phyloP scores from a whole-genome alignment of 495 filamentous ascomycete species.

The Bacidia rubella region DNA sequence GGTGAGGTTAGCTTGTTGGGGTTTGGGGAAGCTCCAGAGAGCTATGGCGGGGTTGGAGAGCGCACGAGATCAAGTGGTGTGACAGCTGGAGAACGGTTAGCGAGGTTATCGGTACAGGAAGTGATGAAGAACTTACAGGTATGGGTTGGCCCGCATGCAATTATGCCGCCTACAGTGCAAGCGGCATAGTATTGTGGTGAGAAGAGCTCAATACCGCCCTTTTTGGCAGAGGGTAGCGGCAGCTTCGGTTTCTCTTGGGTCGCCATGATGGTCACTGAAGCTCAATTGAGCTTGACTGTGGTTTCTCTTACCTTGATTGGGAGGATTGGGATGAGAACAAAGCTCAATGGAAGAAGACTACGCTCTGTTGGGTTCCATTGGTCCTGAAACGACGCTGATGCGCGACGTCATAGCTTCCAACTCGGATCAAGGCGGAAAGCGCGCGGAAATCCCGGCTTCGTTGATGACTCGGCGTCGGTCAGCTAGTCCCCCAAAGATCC shows the following conservation, averaged over 20 bases:
- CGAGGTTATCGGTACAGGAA: conserved; percentile 10
- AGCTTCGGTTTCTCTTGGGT: conserved; percentile 13
- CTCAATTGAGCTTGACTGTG: conserved; percentile 6
- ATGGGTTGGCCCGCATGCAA: conserved; percentile 46
- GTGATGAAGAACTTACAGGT: conserved; percentile 20
- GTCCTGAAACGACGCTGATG: background rate
- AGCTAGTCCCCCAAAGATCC: too few species aligned
- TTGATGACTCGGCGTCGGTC: too few species aligned
- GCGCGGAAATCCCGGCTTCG: too few species aligned
- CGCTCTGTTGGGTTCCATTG: background rate
- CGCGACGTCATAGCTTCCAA: background rate
- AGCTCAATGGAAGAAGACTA: background rate
- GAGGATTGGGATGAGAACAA: background rate
- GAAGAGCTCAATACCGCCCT: conserved; percentile 44
- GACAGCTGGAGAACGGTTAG: conserved; percentile 44
- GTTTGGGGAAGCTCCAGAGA: background rate
- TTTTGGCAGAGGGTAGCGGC: conserved; percentile 11
- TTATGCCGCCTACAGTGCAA: conserved; percentile 50
- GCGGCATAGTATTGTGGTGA: conserved; percentile 53
- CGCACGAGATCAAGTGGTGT: conserved; percentile 29
- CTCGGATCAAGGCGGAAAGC: background rate
- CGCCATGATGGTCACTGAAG: conserved; percentile 6
- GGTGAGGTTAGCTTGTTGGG: background rate
- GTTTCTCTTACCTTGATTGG: background rate
- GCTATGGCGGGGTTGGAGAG: background rate